Percentiles rank a stretch among this genome's conserved stretches.
These are phyloP conservation scores for Talaromyces ruber DNA, from an alignment of 495 filamentous ascomycete genomes.

Conservation along the genomic window DNA sequence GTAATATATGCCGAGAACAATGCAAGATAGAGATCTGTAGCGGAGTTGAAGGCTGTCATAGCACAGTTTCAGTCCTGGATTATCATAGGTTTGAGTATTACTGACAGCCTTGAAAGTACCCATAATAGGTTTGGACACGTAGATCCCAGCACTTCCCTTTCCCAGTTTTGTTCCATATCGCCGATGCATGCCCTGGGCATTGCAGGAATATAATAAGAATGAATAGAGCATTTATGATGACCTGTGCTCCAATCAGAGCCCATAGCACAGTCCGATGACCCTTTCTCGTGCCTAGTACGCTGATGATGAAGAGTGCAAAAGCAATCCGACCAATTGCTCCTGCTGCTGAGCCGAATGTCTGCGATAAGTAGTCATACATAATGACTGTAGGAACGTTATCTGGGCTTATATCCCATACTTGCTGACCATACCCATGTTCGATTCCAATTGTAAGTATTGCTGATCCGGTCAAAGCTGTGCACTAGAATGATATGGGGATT, in stretches of 20 bases:
- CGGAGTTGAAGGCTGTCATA: slow-evolving; percentile 30
- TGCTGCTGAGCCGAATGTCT: slow-evolving; percentile 13
- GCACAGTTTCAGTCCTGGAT: neutral
- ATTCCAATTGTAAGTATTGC: slow-evolving; percentile 15
- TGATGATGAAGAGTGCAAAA: slow-evolving; percentile 29
- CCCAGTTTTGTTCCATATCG: slow-evolving; percentile 28
- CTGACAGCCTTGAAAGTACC: slow-evolving; percentile 32
- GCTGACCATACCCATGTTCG: slow-evolving; percentile 16
- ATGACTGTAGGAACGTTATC: slow-evolving; percentile 12
- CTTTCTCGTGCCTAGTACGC: slow-evolving; percentile 24
- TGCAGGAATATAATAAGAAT: slow-evolving; percentile 30
- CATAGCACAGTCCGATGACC: slow-evolving; percentile 24
- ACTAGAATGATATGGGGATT: slow-evolving; percentile 9
- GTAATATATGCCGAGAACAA: slow-evolving; percentile 36
- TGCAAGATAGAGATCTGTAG: slow-evolving; percentile 42
- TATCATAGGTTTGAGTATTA: neutral
- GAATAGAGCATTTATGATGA: slow-evolving; percentile 18
- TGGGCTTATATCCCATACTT: slow-evolving; percentile 6
- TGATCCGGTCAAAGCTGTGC: slow-evolving; percentile 16
- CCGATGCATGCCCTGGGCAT: slow-evolving; percentile 24
- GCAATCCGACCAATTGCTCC: slow-evolving; percentile 20
- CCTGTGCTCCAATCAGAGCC: slow-evolving; percentile 17
- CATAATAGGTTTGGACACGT: slow-evolving; percentile 28
- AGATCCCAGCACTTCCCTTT: slow-evolving; percentile 21
- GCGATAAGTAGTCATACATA: slow-evolving; percentile 19